Evolutionary conservation across 441 rosid genomes (phyloP), one percentile per base, ranked within the genome.

Genomic region (Lepidium campestre): DNA sequence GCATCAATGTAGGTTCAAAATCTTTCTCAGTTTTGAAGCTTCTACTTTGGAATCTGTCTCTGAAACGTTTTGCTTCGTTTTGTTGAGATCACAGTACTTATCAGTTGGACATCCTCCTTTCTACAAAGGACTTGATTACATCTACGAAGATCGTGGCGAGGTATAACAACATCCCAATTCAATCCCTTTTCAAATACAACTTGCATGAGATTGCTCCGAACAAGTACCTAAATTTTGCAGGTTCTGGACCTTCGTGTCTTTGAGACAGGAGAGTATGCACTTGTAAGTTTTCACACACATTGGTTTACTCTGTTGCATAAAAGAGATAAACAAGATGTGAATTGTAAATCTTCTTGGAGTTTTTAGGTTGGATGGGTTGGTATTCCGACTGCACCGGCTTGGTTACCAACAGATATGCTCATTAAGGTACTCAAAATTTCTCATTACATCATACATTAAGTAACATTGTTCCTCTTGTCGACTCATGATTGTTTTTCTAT

Each of bases 91-190:
- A 59, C 80, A 92, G 98, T 92, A 92, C 75, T 64, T 92, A 62
- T 90, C 98, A 9, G 96, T 92, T 27, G 98, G 98, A 35, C 98
- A 92, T 78, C 96, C 98, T 4, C 86, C 91, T 25, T 88, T 80
- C 63, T 92, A 92, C 84, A 92, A 88, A 78, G 98, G 98, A 32
- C 76, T 92, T 73, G 96, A 92, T 59, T 92, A 88, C 81, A 88
- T 92, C 13, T 90, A 92, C 15, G 96, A 89, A 81, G 93, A 86
- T 73, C 96, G 98, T 6, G 96, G 96, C 1, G 96, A 91, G 98
- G 96, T 91, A 73, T 20, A 17, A 44, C 19, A 29, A 29, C 32
- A 29, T 29, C 5, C 3, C n/a, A 49, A 53, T 19, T 10, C 20
- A 59, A 11, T 53, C 48, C 11, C 2, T 34, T 13, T 62, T 3